Evolutionary conservation across 257 asterid genomes (phyloP).

Genomic region (Petunia axillaris): DNA sequence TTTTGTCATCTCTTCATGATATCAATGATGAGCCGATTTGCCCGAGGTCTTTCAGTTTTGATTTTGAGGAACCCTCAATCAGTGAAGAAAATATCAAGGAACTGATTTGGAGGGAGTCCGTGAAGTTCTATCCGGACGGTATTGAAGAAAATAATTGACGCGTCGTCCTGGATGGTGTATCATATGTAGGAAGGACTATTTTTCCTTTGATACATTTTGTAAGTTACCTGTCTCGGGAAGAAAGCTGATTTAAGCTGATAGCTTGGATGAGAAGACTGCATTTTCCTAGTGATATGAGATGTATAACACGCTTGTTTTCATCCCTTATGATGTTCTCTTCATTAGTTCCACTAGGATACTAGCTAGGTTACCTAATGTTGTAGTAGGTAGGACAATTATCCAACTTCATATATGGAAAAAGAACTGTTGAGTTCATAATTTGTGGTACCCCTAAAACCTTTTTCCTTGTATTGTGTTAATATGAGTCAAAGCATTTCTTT

Average conservation of each 20-base stretch:
- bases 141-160: background rate
- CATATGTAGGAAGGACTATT: slow-evolving; percentile 7
- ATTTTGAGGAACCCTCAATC: slow-evolving; percentile 63
- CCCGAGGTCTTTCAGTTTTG: slow-evolving; percentile 58
- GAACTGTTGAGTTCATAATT: too few relatives aligned
- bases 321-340: background rate
- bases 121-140: slow-evolving; percentile 48
- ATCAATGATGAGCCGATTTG: slow-evolving; percentile 81
- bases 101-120: slow-evolving; percentile 67
- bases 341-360: background rate
- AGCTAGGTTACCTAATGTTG: background rate
- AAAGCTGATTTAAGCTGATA: slow-evolving; percentile 6
- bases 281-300: slow-evolving; percentile 11
- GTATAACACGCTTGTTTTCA: slow-evolving; percentile 19
- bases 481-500: too few relatives aligned
- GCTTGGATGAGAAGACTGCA: background rate
- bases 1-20: slow-evolving; percentile 76
- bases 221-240: background rate
- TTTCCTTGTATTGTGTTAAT: too few relatives aligned
- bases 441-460: too few relatives aligned
- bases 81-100: slow-evolving; percentile 66
- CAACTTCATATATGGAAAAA: too few relatives aligned
- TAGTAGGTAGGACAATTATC: too few relatives aligned
- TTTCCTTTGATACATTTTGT: background rate
- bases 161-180: background rate